Conservation (phyloP, 2,329 filamentous ascomycete species). For the Trichoderma arundinaceum region DNA sequence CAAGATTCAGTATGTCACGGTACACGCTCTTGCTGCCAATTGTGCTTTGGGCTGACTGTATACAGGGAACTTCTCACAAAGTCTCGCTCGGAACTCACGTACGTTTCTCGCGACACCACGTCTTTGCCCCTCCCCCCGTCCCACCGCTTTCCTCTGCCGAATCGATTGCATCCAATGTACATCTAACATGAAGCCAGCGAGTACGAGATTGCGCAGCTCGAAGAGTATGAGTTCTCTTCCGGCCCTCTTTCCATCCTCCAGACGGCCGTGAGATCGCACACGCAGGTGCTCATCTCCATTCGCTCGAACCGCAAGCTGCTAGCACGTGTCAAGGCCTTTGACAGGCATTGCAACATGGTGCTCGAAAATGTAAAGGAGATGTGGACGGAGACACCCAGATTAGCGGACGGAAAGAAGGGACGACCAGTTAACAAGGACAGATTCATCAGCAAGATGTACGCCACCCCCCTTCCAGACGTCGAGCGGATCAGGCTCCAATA, state of each 20-base stretch:
- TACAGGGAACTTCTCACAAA: constrained; percentile 85
- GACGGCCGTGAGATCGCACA: constrained; percentile 92
- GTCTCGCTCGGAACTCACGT: constrained; percentile 90
- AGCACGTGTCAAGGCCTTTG: constrained; percentile 96
- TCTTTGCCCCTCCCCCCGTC: constrained; percentile 22
- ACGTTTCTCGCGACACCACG: constrained; percentile 49
- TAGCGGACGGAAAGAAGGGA: constrained; percentile 86
- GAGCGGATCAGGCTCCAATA: not conserved
- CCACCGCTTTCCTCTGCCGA: constrained; percentile 29
- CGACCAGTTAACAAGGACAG: constrained; percentile 95
- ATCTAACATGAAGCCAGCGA: constrained; percentile 60
- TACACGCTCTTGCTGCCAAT: not conserved
- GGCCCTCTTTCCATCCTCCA: constrained; percentile 84
- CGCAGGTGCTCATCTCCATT: constrained; percentile 94
- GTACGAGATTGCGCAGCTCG: constrained; percentile 81
- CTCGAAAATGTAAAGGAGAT: constrained; percentile 94
- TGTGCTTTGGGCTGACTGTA: constrained; percentile 39
- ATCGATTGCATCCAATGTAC: constrained; percentile 27
- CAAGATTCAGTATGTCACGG: constrained; percentile 71
- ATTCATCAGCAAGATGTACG: constrained; percentile 96
- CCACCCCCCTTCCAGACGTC: constrained; percentile 36
- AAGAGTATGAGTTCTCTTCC: constrained; percentile 62
- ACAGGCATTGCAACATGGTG: constrained; percentile 99
- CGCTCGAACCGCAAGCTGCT: constrained; percentile 98
- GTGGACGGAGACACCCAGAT: constrained; percentile 93